Evolutionary conservation across 2,329 filamentous ascomycete species (phyloP), one percentile per base, ranked within the genome.

Genomic region (Hirsutella rhossiliensis): DNA sequence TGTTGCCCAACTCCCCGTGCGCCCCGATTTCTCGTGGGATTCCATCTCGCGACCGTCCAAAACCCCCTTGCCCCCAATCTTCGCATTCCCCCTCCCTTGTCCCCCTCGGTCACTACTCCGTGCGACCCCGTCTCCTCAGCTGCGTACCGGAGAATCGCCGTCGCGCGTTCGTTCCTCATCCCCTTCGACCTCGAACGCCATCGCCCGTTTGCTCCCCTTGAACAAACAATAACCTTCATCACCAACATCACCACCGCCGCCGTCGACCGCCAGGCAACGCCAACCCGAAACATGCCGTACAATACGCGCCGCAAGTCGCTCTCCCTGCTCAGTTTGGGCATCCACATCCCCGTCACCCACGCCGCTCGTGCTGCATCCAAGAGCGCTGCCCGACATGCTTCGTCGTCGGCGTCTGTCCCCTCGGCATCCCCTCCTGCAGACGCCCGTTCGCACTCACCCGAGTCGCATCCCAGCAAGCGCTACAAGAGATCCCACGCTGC

Each of bases 251-350:
- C 31, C 18, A 12, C 18, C 23, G 38, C 23, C 12, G 3, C 12
- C 18, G 18, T 15, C 38, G 38, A 4, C n/a, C 17, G 34, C n/a
- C 5, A 37, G 34, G 34, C 34, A n/a, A 17, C 34, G 17, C 19
- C 38, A 39, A 13, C 6, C 19, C 11, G 17, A 51, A 54, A 41
- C 48, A 95, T 95, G 87, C 84, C 84, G 60, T 96, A 96, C 75
- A 95, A 96, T 67, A 97, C 90, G 54, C 85, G 90, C 67, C 83
- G 89, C 66, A 97, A 97, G 73, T 95, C 88, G 60, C 72, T 98
- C 53, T 96, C 89, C 50, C 73, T 97, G 59, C 85, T 87, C 48
- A 94, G 88, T 53, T 76, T 97, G 57, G 92, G 92, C 62, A 95
- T 97, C 56, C 86, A 92, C 57, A 73, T 96, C 51, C 82, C 85